Evolutionary conservation across 192 early-diverging fungal genomes (phyloP).

Genomic region (Phlyctochytrium arcticum): DNA sequence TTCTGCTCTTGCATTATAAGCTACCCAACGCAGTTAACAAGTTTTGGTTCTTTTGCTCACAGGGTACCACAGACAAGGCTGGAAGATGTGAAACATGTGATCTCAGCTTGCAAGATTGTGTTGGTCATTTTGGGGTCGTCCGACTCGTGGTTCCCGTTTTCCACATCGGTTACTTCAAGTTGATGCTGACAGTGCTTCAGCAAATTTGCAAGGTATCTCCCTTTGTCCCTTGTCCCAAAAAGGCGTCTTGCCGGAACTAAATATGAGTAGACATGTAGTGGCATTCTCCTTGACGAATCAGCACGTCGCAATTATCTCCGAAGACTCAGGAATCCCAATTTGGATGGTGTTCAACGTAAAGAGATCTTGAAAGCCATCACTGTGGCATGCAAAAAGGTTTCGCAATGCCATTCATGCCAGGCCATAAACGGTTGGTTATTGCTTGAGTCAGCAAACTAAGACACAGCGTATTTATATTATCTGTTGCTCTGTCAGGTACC

Average conservation of each 20-base stretch:
- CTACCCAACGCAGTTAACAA: not conserved
- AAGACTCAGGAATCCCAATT: slow-evolving; percentile 65
- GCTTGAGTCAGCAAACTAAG: not conserved
- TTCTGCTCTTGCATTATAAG: no score
- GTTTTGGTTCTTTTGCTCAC: not conserved
- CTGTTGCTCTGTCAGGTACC: slow-evolving; percentile 63
- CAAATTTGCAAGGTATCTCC: slow-evolving; percentile 87
- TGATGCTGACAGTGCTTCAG: slow-evolving; percentile 84
- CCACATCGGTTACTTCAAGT: slow-evolving; percentile 96
- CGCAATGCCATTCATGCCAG: slow-evolving; percentile 77
- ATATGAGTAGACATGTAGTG: slow-evolving; percentile 68
- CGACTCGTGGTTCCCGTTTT: slow-evolving; percentile 92
- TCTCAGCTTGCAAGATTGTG: slow-evolving; percentile 79
- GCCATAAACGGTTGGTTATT: slow-evolving; percentile 65
- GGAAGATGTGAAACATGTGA: slow-evolving; percentile 88
- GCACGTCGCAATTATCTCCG: slow-evolving; percentile 67
- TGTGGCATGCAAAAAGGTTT: slow-evolving; percentile 81
- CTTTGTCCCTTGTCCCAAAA: not conserved
- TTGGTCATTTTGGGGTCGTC: slow-evolving; percentile 95
- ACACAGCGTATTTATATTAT: no score
- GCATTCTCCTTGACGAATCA: slow-evolving; percentile 80
- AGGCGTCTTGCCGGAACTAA: not conserved
- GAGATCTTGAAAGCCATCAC: slow-evolving; percentile 80
- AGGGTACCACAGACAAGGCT: slow-evolving; percentile 84
- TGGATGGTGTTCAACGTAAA: slow-evolving; percentile 78